Percentiles rank a stretch among this genome's conserved stretches.
These are phyloP conservation scores for Aureobasidium mangrovei DNA, from an alignment of 2,329 filamentous ascomycete genomes.

Conservation along the genomic window DNA sequence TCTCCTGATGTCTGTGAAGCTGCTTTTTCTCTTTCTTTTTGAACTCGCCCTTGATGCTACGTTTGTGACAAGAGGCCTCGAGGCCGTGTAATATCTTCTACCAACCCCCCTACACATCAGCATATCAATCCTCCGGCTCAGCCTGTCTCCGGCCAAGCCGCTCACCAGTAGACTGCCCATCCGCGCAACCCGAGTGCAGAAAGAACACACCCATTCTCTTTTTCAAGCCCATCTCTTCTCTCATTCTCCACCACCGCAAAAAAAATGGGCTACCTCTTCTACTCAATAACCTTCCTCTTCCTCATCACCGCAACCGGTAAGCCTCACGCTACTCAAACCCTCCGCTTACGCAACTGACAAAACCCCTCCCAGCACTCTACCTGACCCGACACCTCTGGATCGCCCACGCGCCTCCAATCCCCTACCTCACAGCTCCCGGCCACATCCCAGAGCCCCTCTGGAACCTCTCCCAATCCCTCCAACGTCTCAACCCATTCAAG, in stretches of 20 bases:
- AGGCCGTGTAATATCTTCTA: too few species aligned
- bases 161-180: background rate
- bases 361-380: constrained; percentile 53
- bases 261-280: constrained; percentile 71
- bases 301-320: constrained; percentile 62
- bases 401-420: constrained; percentile 53
- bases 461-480: constrained; percentile 31
- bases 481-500: constrained; percentile 41
- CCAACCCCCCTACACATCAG: background rate
- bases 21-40: too few species aligned
- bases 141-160: constrained; percentile 4
- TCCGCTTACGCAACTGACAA: constrained; percentile 8
- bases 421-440: constrained; percentile 39
- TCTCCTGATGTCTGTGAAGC: too few species aligned
- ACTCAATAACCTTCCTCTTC: constrained; percentile 62
- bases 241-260: background rate
- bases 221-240: background rate
- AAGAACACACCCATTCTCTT: background rate
- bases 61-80: too few species aligned
- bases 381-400: constrained; percentile 73
- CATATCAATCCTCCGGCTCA: background rate
- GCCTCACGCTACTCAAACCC: constrained; percentile 19
- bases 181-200: background rate
- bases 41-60: too few species aligned
- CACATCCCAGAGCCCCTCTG: constrained; percentile 48